Evolutionary conservation across 345 rosid species (phyloP), one percentile per base, ranked within the genome.

Genomic region (Citrus hindsii): DNA sequence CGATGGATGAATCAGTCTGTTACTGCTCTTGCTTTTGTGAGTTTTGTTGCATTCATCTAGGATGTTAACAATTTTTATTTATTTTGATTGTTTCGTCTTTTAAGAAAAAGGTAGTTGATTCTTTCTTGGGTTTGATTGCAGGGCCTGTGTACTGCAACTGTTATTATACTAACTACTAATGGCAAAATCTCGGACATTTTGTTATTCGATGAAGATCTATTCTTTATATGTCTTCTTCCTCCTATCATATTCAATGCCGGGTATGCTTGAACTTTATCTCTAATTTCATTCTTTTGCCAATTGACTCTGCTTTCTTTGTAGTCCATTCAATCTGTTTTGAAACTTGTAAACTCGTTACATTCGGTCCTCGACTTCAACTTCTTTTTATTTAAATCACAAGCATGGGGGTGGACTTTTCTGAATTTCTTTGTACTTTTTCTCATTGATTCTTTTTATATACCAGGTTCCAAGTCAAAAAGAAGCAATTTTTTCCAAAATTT

Each of bases 241-340:
- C 95, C 98, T 69, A 95, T 95, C 24, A 95, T 95, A 83, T 95
- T 95, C 80, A 93, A 93, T 75, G 98, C 97, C 5, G 98, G 97
- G 98, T 91, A 83, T 80, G 90, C 78, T 75, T 69, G 35, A 73
- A 35, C 9, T 18, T 46, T 40, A 37, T 24, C 18, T 60, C 22
- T 18, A 7, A 22, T 72, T 37, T 69, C 64, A 69, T 60, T 22
- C 35, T 28, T 28, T 74, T 70, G 24, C n/a, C n/a, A 72, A 76
- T 55, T 56, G 55, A 42, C 18, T 46, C 51, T 46, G 51, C 51
- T 46, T 10, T 46, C 51, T 4, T 37, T 46, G 51, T 13, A 46
- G 51, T 46, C 18, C 51, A 46, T 46, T 46, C 51, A 13, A 46
- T 46, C 51, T 46, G 0, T 46, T 40, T 67, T 67, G 27, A 6